Evolutionary conservation across 2,329 filamentous ascomycete genomes (phyloP), one percentile per base, ranked within the genome.

Genomic region (Pestalotiopsis sp.): DNA sequence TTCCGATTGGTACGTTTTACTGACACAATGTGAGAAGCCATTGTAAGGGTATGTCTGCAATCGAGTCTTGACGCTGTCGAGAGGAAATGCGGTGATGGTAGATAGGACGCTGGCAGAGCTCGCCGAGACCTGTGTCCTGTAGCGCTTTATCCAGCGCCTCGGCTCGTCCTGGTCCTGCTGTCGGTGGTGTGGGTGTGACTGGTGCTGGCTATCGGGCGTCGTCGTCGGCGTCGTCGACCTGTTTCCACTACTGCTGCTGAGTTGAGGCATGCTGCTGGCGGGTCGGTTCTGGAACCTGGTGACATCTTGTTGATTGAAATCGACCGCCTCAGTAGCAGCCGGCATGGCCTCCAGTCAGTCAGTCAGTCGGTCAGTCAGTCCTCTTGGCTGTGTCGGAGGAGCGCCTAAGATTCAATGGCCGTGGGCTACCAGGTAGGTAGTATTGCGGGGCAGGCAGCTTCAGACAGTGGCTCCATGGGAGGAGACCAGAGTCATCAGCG

Each of bases 31-130:
- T 76, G 87, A 80, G 79, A 92, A 93, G 72, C 87, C 92, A 72
- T 87, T 85, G 81, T 92, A 94, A 71, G 91, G 89, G 80, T 96
- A 95, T 72, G 92, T 92, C 83, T 97, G 93, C 89, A 96, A 93
- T 75, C 93, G 92, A 67, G 92, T 94, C 84, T 97, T 97, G 78
- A 95, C 91, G 74, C 93, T 95, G 79, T 97, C 93, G 73, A 97
- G 88, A 24, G 93, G 93, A 77, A 95, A 97, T n/a, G 93, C 91
- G 71, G 87, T 85, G 76, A 94, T 86, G 56, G 93, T 96, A 48
- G 92, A 94, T 67, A 95, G 84, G 71, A 94, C 85, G 79, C 91
- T 94, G 76, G 91, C 92, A 52, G 89, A 85, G 79, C 90, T 92
- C 58, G 93, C 93, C 69, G 92, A 89, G 72, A 96, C 89, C 81